phyloP scores from a whole-genome alignment of 805 yeast species.

The Saccharomycopsis amapae region DNA sequence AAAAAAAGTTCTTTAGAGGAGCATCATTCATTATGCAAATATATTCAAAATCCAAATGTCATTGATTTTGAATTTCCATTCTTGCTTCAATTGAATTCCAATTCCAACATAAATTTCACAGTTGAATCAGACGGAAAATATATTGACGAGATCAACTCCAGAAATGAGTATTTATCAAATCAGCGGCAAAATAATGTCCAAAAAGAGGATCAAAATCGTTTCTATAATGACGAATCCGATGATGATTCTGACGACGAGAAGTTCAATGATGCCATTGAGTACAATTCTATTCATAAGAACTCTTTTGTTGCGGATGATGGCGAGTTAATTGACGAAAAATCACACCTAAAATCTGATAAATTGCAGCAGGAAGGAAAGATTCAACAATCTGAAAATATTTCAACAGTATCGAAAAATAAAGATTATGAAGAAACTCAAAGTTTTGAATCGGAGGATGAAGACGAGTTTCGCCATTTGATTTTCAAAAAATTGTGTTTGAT shows the following conservation, averaged over 20 bases:
- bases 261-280: constrained; percentile 14
- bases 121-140: constrained; percentile 18
- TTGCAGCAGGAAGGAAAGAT: too few species aligned
- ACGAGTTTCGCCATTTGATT: constrained; percentile 12
- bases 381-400: too few species aligned
- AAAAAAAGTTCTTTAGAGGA: background rate
- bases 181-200: background rate
- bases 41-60: constrained; percentile 10
- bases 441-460: constrained; percentile 6
- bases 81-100: constrained; percentile 6
- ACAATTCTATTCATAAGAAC: background rate
- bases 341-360: too few species aligned
- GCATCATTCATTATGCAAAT: constrained; percentile 6
- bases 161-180: background rate
- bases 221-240: constrained; percentile 41
- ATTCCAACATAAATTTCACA: constrained; percentile 10
- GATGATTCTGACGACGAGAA: constrained; percentile 5
- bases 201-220: constrained; percentile 52
- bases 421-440: too few species aligned
- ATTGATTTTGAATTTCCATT: constrained; percentile 16
- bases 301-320: constrained; percentile 8
- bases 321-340: constrained; percentile 1
- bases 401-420: too few species aligned
- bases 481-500: constrained; percentile 17
- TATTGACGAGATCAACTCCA: constrained; percentile 11